Evolutionary conservation across 305 asterid genomes (phyloP).

Genomic region (Fraxinus albicans): DNA sequence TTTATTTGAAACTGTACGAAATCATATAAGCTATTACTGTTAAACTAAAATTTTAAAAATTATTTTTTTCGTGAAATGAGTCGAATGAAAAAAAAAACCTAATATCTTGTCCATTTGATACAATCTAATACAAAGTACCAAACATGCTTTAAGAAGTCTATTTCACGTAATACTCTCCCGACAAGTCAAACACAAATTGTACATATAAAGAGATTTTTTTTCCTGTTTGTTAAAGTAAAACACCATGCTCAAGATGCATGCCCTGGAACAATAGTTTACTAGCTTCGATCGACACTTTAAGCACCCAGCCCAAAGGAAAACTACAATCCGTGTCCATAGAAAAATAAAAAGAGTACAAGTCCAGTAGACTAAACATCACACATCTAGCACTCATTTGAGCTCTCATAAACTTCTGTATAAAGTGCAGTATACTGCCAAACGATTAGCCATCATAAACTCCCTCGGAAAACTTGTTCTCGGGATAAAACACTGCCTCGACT

Average conservation of each 20-base stretch:
- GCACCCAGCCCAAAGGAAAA: not conserved
- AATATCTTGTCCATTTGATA: not conserved
- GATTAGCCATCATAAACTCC: slow-evolving; percentile 73
- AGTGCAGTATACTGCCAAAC: not conserved
- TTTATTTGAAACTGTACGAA: no score
- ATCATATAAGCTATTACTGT: no score
- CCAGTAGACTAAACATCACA: not conserved
- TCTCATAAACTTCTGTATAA: not conserved
- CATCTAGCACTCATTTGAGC: not conserved
- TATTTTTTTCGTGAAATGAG: no score
- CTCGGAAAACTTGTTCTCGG: slow-evolving; percentile 74
- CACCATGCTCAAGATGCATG: not conserved
- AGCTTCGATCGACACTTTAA: not conserved
- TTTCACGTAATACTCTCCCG: not conserved
- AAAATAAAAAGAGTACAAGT: not conserved
- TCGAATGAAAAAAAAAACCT: no score
- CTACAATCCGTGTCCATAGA: not conserved
- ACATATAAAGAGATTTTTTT: not conserved
- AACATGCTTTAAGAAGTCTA: not conserved
- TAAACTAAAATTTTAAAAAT: no score
- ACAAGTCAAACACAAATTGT: not conserved
- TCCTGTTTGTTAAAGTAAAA: not conserved
- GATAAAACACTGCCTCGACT: slow-evolving; percentile 80
- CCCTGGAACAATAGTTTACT: not conserved
- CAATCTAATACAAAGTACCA: not conserved